phyloP scores from a whole-genome alignment of 225 moss, liverwort and hornwort species.

The Sphagnum contortum region DNA sequence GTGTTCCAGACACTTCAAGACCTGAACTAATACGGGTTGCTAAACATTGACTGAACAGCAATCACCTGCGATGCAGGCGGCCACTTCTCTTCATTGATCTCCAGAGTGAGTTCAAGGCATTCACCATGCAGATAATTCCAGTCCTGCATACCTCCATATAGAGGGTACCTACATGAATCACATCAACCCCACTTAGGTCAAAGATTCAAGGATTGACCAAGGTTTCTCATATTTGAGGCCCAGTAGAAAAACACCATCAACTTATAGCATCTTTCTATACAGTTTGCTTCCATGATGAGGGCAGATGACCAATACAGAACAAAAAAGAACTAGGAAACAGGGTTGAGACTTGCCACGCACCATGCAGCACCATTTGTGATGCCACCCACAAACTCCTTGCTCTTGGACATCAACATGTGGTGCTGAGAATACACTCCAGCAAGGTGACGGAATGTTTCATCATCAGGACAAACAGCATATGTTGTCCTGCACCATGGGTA shows the following conservation, averaged over 20 bases:
- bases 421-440: slow-evolving; percentile 65
- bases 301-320: no score
- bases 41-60: not conserved
- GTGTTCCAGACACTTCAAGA: no score
- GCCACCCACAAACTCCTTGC: slow-evolving; percentile 64
- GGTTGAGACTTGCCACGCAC: slow-evolving; percentile 20
- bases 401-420: slow-evolving; percentile 59
- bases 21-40: no score
- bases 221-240: not conserved
- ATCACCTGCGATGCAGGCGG: slow-evolving; percentile 53
- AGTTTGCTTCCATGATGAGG: no score
- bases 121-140: slow-evolving; percentile 91
- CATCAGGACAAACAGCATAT: slow-evolving; percentile 73
- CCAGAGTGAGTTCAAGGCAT: slow-evolving; percentile 87
- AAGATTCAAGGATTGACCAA: not conserved
- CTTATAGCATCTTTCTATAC: no score
- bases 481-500: slow-evolving; percentile 42
- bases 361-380: slow-evolving; percentile 90
- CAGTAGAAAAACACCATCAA: no score
- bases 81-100: slow-evolving; percentile 71
- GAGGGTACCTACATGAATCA: slow-evolving; percentile 62
- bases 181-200: slow-evolving; percentile 5
- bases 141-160: slow-evolving; percentile 99
- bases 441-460: slow-evolving; percentile 60
- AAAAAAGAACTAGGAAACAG: no score